Percentiles rank a stretch among this genome's conserved stretches.
Evolutionary conservation across 1,284 basidiomycete species (phyloP).

Genomic region (Naganishia sp.): DNA sequence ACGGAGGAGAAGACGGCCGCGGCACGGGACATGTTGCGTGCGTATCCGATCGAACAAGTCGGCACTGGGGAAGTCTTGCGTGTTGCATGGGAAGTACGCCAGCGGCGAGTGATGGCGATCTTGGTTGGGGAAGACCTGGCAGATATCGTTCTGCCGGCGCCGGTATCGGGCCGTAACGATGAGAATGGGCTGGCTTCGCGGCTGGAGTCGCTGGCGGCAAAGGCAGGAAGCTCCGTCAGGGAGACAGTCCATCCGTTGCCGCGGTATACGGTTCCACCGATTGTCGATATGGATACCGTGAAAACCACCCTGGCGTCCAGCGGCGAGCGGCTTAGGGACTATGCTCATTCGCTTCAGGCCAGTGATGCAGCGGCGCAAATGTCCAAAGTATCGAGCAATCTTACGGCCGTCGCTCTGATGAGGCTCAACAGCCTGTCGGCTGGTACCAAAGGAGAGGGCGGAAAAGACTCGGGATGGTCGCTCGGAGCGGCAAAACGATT

Average conservation of each 20-base stretch:
- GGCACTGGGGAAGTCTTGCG: conserved; percentile 40
- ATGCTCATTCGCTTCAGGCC: conserved; percentile 34
- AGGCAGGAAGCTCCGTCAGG: conserved; percentile 31
- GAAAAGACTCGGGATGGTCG: neutral
- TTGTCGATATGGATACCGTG: conserved; percentile 19
- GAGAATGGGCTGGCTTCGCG: conserved; percentile 13
- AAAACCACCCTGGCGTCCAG: conserved; percentile 18
- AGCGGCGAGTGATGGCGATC: conserved; percentile 38
- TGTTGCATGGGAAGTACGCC: conserved; percentile 41
- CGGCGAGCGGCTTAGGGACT: conserved; percentile 33
- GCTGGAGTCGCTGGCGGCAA: conserved; percentile 16
- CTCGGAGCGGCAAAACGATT: conserved; percentile 4
- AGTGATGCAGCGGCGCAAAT: conserved; percentile 39
- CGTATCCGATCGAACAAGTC: conserved; percentile 41
- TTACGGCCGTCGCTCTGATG: conserved; percentile 36
- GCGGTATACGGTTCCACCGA: conserved; percentile 6
- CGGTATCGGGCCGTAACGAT: conserved; percentile 1
- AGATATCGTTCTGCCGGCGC: conserved; percentile 23
- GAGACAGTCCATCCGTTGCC: conserved; percentile 20
- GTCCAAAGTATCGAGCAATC: conserved; percentile 37
- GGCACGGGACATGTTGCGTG: conserved; percentile 39
- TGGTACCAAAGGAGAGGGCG: neutral
- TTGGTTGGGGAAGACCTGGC: conserved; percentile 41
- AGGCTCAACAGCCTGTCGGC: conserved; percentile 4
- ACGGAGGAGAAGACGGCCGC: conserved; percentile 39